Percentiles rank a stretch among this genome's conserved stretches.
Evolutionary conservation across 108 stramenopile species (phyloP).

Genomic region (Nannochloropsis gaditana): DNA sequence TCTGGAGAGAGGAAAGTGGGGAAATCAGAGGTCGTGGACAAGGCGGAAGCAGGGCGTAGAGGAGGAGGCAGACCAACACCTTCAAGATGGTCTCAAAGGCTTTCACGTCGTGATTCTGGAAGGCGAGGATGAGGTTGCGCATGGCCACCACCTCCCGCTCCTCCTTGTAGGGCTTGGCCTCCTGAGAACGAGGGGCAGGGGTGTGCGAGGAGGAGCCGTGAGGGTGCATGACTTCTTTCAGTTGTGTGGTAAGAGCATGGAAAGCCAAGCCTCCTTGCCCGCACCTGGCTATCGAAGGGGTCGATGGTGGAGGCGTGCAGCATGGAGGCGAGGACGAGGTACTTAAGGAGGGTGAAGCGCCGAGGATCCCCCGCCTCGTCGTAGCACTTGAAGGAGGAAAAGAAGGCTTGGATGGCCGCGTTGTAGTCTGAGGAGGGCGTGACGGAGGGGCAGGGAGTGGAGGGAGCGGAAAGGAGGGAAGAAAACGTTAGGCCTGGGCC

Average conservation of each 20-base stretch:
- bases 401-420: constrained; percentile 61
- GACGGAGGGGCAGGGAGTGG: not conserved
- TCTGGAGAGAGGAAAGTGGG: not conserved
- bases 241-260: no score
- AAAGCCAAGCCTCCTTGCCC: no score
- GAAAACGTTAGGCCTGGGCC: not conserved
- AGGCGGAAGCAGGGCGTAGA: no score
- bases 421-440: constrained; percentile 26
- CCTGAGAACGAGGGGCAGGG: constrained; percentile 20
- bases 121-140: constrained; percentile 79
- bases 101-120: constrained; percentile 73
- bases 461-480: not conserved
- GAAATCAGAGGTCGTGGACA: no score
- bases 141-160: constrained; percentile 88
- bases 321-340: constrained; percentile 86
- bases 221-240: no score
- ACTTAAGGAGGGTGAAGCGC: constrained; percentile 76
- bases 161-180: constrained; percentile 81
- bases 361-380: constrained; percentile 85
- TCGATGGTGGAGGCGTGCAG: constrained; percentile 77
- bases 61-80: no score
- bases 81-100: constrained; percentile 70
- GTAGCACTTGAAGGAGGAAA: constrained; percentile 85
- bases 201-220: no score
- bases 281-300: constrained; percentile 74